These are phyloP conservation scores for Metschnikowia picachoensis DNA, from an alignment of 805 yeast genomes.

Conservation along the genomic window DNA sequence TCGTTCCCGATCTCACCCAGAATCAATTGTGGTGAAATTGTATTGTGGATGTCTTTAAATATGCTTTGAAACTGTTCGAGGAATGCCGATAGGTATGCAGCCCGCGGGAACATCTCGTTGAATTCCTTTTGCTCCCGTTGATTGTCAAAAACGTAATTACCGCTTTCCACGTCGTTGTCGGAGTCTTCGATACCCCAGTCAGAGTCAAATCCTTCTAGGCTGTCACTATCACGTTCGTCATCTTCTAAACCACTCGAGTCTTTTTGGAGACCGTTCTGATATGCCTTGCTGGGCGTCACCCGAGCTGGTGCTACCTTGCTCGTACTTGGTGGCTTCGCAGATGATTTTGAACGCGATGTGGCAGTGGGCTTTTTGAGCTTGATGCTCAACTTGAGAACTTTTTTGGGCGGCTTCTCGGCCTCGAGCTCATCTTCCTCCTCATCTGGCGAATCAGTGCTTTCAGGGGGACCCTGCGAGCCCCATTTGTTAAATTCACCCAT, in stretches of 20 bases:
- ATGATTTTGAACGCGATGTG: constrained; percentile 1
- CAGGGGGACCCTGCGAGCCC: constrained; percentile 44
- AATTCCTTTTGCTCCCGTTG: constrained; percentile 28
- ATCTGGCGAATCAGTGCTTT: constrained; percentile 26
- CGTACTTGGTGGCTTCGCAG: constrained; percentile 11
- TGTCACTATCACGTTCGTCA: constrained; percentile 4
- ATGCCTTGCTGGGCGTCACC: too few relatives aligned
- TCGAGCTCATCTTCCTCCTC: constrained; percentile 40
- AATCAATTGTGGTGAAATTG: constrained; percentile 17
- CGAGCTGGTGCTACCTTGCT: constrained; percentile 5
- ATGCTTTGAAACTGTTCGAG: constrained; percentile 15
- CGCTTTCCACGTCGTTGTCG: constrained; percentile 23
- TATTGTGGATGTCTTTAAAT: constrained; percentile 17
- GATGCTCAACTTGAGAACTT: constrained; percentile 18
- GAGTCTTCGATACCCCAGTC: constrained; percentile 45
- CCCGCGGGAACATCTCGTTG: constrained; percentile 22
- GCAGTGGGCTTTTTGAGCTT: constrained; percentile 13
- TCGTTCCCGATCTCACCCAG: constrained; percentile 8
- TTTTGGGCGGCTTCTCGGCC: constrained; percentile 33
- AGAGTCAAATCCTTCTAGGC: constrained; percentile 18
- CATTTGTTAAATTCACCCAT: constrained; percentile 38
- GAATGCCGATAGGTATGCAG: constrained; percentile 20
- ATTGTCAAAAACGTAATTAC: constrained; percentile 36
- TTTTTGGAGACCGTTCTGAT: too few relatives aligned
- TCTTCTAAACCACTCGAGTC: constrained; percentile 10